Conservation (phyloP, 768 basidiomycete species). For the Rossbeevera mucosa region DNA sequence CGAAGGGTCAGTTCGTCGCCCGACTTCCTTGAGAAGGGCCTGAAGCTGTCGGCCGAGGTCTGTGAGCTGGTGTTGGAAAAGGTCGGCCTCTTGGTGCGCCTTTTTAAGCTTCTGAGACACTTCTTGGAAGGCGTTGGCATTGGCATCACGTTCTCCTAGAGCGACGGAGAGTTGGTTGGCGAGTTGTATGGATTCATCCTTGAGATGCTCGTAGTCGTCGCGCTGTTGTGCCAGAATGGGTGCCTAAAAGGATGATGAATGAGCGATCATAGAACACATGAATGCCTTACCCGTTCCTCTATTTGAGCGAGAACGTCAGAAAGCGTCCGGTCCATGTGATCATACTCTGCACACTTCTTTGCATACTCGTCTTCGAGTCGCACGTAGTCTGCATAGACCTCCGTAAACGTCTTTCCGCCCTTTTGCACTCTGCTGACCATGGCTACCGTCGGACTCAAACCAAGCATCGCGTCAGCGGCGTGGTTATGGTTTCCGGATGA, state of each 20-base stretch:
- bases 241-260: constrained; percentile 47
- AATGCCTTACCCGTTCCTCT: constrained; percentile 67
- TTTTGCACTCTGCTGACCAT: constrained; percentile 80
- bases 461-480: constrained; percentile 54
- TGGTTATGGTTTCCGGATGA: constrained; percentile 37
- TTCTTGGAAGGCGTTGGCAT: constrained; percentile 52
- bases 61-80: constrained; percentile 70
- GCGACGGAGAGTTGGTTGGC: constrained; percentile 74
- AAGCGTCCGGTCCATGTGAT: constrained; percentile 79
- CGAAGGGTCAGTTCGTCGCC: constrained; percentile 77
- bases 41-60: constrained; percentile 87
- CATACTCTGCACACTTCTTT: constrained; percentile 75
- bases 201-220: constrained; percentile 79
- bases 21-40: constrained; percentile 69
- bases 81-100: constrained; percentile 55
- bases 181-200: constrained; percentile 74
- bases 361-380: constrained; percentile 78
- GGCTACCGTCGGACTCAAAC: constrained; percentile 82
- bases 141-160: constrained; percentile 69
- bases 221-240: constrained; percentile 89
- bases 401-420: constrained; percentile 86
- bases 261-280: neutral
- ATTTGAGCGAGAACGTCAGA: constrained; percentile 82
- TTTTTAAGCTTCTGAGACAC: constrained; percentile 58
- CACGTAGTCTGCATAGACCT: constrained; percentile 89